Evolutionary conservation across 192 early-diverging fungal species (phyloP), one percentile per base, ranked within the genome.

Genomic region (Borealophlyctis nickersoniae): DNA sequence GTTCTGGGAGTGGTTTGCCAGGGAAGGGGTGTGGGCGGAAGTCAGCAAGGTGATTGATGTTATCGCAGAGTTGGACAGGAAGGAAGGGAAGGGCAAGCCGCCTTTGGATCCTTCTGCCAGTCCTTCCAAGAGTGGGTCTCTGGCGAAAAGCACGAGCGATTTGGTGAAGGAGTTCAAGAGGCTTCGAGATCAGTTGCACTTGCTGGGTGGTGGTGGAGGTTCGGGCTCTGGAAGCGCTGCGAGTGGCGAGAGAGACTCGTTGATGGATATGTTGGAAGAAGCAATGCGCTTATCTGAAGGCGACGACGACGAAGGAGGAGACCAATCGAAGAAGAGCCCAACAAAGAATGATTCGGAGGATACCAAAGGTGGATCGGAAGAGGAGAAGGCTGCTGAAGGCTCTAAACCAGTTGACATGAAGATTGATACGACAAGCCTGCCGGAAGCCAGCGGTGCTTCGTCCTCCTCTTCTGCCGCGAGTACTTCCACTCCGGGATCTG

Each of bases 1-100:
- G 3, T 92, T 87, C 66, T 59, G 63, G 9, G 65, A 58, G 5
- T 77, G 77, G 56, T 88, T 96, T 70, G 72, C 80, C 34, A 75
- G 91, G 24, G 93, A 94, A 56, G 93, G 93, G 2, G 85, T 92
- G 2, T 62, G 81, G 1, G 77, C 81, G 56, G 83, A 86, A 48
- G 73, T 94, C 48, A 67, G 65, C 3, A 73, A 79, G 57, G 54
- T 89, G 11, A 65, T 61, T 9, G 72, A 69, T 22, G 31, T 45
- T 22, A 39, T 63, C 4, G 56, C 0, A 1, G 13, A 55, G 2
- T 16, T n/a, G 53, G 58, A 69, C 23, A 69, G 16, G 53, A 13
- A 1, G 2, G 1, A 27, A 2, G 34, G 29, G 3, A 57, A 68
- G 4, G 24, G 23, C 16, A 50, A 30, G 19, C 14, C 24, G 22